These are phyloP conservation scores for Phytophthora cryptogea DNA, from an alignment of 352 stramenopile genomes.

Conservation along the genomic window DNA sequence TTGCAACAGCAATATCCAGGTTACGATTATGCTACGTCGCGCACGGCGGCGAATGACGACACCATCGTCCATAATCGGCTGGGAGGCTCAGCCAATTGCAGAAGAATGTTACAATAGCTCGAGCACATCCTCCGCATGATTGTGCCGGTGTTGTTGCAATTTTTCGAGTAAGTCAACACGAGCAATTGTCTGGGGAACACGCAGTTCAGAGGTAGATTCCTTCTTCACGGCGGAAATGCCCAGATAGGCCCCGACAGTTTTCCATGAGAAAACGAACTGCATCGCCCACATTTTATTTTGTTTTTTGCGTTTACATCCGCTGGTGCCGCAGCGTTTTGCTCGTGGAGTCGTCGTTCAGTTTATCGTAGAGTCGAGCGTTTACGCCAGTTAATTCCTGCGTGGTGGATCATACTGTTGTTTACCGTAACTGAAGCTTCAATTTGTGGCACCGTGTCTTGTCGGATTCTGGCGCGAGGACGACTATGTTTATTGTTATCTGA, in stretches of 20 bases:
- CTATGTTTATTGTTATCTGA: too few relatives aligned
- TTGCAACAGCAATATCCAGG: slow-evolving; percentile 26
- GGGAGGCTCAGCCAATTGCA: slow-evolving; percentile 11
- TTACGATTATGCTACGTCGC: slow-evolving; percentile 10
- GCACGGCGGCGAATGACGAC: slow-evolving; percentile 15
- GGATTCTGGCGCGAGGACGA: too few relatives aligned
- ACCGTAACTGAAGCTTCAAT: too few relatives aligned
- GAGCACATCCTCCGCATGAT: slow-evolving; percentile 10
- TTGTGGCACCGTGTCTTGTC: too few relatives aligned
- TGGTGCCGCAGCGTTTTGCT: slow-evolving; percentile 11
- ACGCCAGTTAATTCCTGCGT: slow-evolving; percentile 16
- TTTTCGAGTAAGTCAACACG: background rate
- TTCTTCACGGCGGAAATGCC: slow-evolving; percentile 3
- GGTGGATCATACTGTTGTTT: too few relatives aligned
- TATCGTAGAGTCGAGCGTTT: background rate
- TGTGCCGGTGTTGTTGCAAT: slow-evolving; percentile 7
- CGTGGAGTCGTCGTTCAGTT: background rate
- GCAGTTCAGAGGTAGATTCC: slow-evolving; percentile 1
- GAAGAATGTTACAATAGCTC: slow-evolving; percentile 9
- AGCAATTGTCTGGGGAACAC: background rate
- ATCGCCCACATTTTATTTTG: too few relatives aligned
- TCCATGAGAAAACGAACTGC: slow-evolving; percentile 5
- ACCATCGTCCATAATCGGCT: slow-evolving; percentile 17
- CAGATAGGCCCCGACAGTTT: slow-evolving; percentile 11
- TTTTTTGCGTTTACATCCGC: slow-evolving; percentile 21